Percentiles rank a stretch among this genome's conserved stretches.
Conservation (phyloP, 345 rosid species). For the Cardamine occulta region DNA sequence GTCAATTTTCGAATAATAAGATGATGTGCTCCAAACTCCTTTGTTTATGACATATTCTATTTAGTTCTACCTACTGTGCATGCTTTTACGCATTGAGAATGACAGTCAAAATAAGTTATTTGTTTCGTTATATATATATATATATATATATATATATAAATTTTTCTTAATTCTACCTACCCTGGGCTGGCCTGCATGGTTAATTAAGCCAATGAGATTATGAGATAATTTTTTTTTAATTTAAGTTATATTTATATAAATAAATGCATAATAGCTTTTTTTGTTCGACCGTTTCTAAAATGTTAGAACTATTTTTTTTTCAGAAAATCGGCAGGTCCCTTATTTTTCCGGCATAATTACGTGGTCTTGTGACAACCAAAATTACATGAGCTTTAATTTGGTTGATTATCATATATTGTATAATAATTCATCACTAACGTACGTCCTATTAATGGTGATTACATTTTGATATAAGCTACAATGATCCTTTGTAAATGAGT, state of each 20-base stretch:
- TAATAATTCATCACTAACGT: not conserved
- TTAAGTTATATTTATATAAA: not conserved
- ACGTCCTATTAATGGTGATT: not conserved
- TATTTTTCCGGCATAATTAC: not conserved
- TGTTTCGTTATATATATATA: not conserved
- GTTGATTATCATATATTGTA: not conserved
- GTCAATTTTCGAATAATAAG: not conserved
- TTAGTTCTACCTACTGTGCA: not conserved
- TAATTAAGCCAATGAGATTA: conserved; percentile 5
- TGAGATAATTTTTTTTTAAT: not conserved
- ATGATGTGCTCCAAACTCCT: not conserved
- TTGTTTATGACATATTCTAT: not conserved
- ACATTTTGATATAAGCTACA: not conserved
- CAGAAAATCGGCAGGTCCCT: not conserved
- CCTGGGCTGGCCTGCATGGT: not conserved
- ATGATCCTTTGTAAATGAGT: not conserved
- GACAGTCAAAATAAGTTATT: conserved; percentile 1
- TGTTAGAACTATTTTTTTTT: not conserved
- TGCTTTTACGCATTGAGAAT: not conserved
- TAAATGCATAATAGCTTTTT: not conserved
- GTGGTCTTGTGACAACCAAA: not conserved
- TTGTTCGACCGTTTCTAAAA: conserved; percentile 5
- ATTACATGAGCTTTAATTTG: not conserved
- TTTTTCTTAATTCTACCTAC: conserved; percentile 2
- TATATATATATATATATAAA: too few relatives aligned